Base-by-base conservation (phyloP, 1,284 basidiomycete species). In the Ceratobasidium sp. region DNA sequence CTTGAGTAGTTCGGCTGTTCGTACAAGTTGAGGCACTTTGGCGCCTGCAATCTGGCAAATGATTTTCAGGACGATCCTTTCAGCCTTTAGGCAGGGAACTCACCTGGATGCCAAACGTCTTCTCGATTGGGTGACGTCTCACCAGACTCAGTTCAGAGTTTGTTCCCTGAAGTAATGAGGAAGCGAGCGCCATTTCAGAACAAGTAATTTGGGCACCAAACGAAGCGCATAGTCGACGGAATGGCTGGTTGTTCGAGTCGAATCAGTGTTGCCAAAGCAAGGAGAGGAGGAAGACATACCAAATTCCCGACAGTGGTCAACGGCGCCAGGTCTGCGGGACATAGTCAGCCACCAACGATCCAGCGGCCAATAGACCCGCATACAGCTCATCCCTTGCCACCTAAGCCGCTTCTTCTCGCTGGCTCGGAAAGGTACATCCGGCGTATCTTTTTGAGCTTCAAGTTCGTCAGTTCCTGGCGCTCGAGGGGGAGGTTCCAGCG, bases 281-380 rank as follows among this genome's bases (percentile, higher is more conserved):
- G 38, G 9, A 26, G 56, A 50, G 26, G 6, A 17, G 28, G 23
- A 4, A 23, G 13, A 85, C 91, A 66, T 83, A 95, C 95, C 82
- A 99, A 84, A 82, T 99, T 99, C 40, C 97, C 97, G 40, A 97
- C 96, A 0, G 97, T 99, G 0, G 97, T 99, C 12, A 99, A 86
- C 0, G 97, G 97, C 0, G 97, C 97, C 1, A 98, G 90, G 85
- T 99, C 93, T 94, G 75, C 46, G 23, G 67, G 62, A 64, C 54
- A 50, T 59, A 38, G 74, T 62, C 56, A 78, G 67, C 17, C 38
- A 40, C n/a, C 15, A 33, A 54, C 33, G 10, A 20, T 28, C 12
- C 10, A 26, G n/a, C 38, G 80, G 23, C 48, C 23, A 13, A 50
- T 54, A 40, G 26, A 46, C 10, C 40, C 7, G 85, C 92, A 77